A percentile compares a stretch with the other conserved stretches of the same genome.
These are phyloP conservation scores for Herpotrichia juniperi DNA, from an alignment of 2,329 filamentous ascomycete genomes.

Conservation along the genomic window DNA sequence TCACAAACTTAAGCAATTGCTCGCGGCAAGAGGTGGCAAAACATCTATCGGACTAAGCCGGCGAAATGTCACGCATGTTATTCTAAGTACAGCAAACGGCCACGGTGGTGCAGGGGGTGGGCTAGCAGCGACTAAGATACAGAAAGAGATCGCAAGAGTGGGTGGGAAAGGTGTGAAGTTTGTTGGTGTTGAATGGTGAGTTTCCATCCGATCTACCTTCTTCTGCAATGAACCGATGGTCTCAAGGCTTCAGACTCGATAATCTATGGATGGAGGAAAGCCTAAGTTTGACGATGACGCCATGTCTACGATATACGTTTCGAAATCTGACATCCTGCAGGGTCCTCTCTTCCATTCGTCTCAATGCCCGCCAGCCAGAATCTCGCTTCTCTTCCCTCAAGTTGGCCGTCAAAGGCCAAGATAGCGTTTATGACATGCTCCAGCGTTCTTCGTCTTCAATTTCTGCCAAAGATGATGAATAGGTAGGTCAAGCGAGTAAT, in stretches of 20 bases:
- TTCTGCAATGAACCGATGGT: background rate
- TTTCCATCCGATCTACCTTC: background rate
- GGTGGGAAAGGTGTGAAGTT: slow-evolving; percentile 77
- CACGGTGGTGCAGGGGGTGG: slow-evolving; percentile 70
- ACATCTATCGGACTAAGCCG: slow-evolving; percentile 75
- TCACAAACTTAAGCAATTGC: slow-evolving; percentile 80
- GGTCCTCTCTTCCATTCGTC: slow-evolving; percentile 83
- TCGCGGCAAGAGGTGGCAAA: slow-evolving; percentile 74
- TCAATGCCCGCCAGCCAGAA: slow-evolving; percentile 76
- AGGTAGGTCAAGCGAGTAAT: background rate
- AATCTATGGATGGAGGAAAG: no score
- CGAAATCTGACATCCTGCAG: slow-evolving; percentile 49
- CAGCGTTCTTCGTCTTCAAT: background rate
- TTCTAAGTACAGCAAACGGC: slow-evolving; percentile 63
- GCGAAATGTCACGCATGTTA: slow-evolving; percentile 81
- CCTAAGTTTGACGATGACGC: background rate
- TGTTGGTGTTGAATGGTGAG: slow-evolving; percentile 77
- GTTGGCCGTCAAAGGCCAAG: slow-evolving; percentile 32
- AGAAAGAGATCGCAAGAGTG: slow-evolving; percentile 74
- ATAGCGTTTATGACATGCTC: slow-evolving; percentile 26
- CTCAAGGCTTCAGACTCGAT: no score
- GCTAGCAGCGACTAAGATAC: slow-evolving; percentile 76
- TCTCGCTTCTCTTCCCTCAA: slow-evolving; percentile 64
- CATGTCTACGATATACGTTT: slow-evolving; percentile 7
- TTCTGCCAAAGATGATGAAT: background rate